phyloP scores from a whole-genome alignment of 768 basidiomycete genomes.

The Phaeotremella skinneri region DNA sequence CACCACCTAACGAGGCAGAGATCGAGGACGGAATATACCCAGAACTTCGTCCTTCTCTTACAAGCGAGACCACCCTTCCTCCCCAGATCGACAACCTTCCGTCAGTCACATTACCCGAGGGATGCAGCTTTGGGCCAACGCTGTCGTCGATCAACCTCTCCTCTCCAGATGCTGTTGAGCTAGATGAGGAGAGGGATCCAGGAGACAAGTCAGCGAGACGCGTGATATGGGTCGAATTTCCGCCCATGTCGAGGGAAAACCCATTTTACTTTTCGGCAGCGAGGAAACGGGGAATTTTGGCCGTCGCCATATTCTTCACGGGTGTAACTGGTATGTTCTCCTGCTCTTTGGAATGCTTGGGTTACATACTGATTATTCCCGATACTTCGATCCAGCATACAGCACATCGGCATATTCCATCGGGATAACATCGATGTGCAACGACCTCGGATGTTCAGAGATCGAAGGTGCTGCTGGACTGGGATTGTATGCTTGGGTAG shows the following conservation, averaged over 20 bases:
- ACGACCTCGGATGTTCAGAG: slow-evolving; percentile 32
- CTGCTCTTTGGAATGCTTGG: neutral
- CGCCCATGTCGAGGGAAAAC: slow-evolving; percentile 32
- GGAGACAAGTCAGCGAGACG: neutral
- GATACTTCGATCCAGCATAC: slow-evolving; percentile 13
- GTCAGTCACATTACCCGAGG: neutral
- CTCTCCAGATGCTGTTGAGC: neutral
- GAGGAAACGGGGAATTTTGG: slow-evolving; percentile 36
- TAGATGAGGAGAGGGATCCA: neutral
- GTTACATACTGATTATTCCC: neutral
- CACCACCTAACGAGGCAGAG: neutral
- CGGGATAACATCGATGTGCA: slow-evolving; percentile 31
- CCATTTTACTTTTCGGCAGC: slow-evolving; percentile 36
- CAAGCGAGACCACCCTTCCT: neutral
- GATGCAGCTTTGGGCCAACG: neutral
- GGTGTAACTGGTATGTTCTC: slow-evolving; percentile 17
- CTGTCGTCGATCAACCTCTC: neutral
- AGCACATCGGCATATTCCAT: slow-evolving; percentile 38
- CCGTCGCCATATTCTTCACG: slow-evolving; percentile 41
- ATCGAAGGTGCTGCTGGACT: slow-evolving; percentile 38
- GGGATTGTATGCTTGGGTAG: slow-evolving; percentile 31
- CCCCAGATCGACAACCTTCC: neutral
- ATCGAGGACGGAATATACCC: neutral
- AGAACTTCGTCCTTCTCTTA: neutral
- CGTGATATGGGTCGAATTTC: slow-evolving; percentile 48